Conservation (phyloP, 495 filamentous ascomycete species). For the Xylaria sp. region DNA sequence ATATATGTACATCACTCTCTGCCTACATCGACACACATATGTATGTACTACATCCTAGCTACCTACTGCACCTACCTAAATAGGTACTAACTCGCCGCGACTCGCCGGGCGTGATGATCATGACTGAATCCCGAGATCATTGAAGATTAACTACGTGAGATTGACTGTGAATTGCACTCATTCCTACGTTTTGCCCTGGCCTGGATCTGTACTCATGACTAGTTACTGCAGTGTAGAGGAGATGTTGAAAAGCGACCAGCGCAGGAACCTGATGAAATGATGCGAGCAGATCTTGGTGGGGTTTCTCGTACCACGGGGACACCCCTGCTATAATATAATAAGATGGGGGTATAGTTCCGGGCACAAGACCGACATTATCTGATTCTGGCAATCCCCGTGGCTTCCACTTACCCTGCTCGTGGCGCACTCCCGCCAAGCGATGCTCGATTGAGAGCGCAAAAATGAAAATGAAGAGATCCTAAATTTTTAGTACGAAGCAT, state of each 20-base stretch:
- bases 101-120: background rate
- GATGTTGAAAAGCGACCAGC: background rate
- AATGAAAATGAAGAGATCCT: background rate
- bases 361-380: background rate
- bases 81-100: slow-evolving; percentile 4
- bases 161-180: background rate
- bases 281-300: slow-evolving; percentile 21
- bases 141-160: background rate
- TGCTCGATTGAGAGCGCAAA: background rate
- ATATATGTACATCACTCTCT: too few species aligned
- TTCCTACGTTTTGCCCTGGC: background rate
- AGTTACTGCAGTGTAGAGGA: background rate
- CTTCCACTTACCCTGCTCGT: background rate
- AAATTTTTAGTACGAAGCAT: background rate
- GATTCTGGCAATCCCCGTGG: slow-evolving; percentile 10
- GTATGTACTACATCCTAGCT: too few species aligned
- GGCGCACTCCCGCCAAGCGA: background rate
- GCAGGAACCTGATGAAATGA: background rate
- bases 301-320: background rate
- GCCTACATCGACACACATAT: too few species aligned
- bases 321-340: background rate
- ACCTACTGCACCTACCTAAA: background rate
- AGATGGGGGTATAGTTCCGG: background rate
- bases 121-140: slow-evolving; percentile 11
- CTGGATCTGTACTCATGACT: slow-evolving; percentile 6